Conservation (phyloP, 345 rosid genomes). For the Mangifera indica region DNA sequence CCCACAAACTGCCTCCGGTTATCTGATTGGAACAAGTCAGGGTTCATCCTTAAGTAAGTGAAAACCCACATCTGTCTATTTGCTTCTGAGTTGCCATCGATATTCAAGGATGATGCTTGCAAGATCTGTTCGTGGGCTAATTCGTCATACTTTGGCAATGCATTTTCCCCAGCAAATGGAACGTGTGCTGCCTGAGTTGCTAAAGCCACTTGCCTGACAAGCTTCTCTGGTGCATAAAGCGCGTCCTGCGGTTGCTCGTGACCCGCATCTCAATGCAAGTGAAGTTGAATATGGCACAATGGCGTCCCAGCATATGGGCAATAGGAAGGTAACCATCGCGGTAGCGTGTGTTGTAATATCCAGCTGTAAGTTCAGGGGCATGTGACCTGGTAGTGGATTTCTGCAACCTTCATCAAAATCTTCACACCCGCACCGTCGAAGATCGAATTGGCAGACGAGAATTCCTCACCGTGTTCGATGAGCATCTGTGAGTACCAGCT, state of each 20-base stretch:
- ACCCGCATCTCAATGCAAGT: slow-evolving; percentile 97
- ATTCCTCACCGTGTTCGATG: slow-evolving; percentile 79
- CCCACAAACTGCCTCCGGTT: slow-evolving; percentile 89
- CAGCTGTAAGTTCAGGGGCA: slow-evolving; percentile 98
- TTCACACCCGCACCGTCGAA: slow-evolving; percentile 52
- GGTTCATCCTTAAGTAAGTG: slow-evolving; percentile 93
- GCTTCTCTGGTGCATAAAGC: slow-evolving; percentile 88
- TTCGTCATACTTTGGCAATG: slow-evolving; percentile 76
- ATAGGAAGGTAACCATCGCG: slow-evolving; percentile 91
- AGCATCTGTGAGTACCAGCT: slow-evolving; percentile 90
- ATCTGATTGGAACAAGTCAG: slow-evolving; percentile 61
- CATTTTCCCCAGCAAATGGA: slow-evolving; percentile 92
- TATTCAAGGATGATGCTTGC: slow-evolving; percentile 55
- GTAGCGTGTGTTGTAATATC: slow-evolving; percentile 87
- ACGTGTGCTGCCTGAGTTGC: slow-evolving; percentile 68
- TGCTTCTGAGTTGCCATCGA: slow-evolving; percentile 35
- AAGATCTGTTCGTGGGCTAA: slow-evolving; percentile 75
- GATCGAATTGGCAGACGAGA: slow-evolving; percentile 52
- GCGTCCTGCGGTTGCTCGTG: slow-evolving; percentile 98
- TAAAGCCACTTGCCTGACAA: slow-evolving; percentile 81
- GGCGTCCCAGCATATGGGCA: slow-evolving; percentile 86
- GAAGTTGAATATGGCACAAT: slow-evolving; percentile 87
- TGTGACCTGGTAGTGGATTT: slow-evolving; percentile 91
- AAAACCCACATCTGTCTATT: slow-evolving; percentile 84
- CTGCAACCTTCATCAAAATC: slow-evolving; percentile 86